A percentile compares a stretch with the other conserved stretches of the same genome.
phyloP scores from a whole-genome alignment of 169 alveolate genomes.

The Eimeria necatrix region DNA sequence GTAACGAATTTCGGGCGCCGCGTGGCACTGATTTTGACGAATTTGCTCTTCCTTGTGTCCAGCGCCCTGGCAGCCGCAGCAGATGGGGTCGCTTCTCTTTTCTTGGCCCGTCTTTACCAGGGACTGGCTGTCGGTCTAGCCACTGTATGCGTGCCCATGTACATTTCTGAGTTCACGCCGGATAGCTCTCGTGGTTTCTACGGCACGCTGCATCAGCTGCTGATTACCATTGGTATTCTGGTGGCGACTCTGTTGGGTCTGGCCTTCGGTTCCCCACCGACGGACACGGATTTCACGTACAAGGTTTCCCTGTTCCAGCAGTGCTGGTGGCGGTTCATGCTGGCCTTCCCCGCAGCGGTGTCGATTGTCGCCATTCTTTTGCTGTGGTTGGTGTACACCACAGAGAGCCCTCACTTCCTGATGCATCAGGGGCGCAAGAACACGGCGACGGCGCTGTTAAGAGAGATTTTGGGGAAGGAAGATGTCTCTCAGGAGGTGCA shows the following conservation, averaged over 20 bases:
- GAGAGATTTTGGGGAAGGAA: conserved; percentile 49
- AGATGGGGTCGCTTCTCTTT: conserved; percentile 81
- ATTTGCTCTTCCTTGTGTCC: conserved; percentile 63
- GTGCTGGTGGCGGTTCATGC: conserved; percentile 84
- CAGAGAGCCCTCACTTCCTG: conserved; percentile 83
- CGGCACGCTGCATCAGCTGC: conserved; percentile 88
- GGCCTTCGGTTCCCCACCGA: conserved; percentile 79
- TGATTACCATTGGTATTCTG: conserved; percentile 90
- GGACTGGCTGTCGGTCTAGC: conserved; percentile 91
- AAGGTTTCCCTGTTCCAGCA: conserved; percentile 56
- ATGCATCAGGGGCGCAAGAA: conserved; percentile 74
- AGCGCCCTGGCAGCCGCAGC: conserved; percentile 78
- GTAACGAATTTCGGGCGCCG: conserved; percentile 79
- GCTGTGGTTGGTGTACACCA: conserved; percentile 60
- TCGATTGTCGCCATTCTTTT: conserved; percentile 26
- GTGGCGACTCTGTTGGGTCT: conserved; percentile 88
- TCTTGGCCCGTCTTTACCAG: conserved; percentile 87
- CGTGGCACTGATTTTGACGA: conserved; percentile 66
- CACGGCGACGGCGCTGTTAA: conserved; percentile 69
- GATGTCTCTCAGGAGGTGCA: conserved; percentile 76
- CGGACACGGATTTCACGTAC: conserved; percentile 42
- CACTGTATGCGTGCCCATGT: conserved; percentile 90
- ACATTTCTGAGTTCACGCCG: conserved; percentile 90
- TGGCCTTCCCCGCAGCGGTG: conserved; percentile 69
- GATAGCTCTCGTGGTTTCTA: conserved; percentile 87